Evolutionary conservation across 2,329 filamentous ascomycete species (phyloP), one percentile per base, ranked within the genome.

Genomic region (Apiospora kogelbergensis): DNA sequence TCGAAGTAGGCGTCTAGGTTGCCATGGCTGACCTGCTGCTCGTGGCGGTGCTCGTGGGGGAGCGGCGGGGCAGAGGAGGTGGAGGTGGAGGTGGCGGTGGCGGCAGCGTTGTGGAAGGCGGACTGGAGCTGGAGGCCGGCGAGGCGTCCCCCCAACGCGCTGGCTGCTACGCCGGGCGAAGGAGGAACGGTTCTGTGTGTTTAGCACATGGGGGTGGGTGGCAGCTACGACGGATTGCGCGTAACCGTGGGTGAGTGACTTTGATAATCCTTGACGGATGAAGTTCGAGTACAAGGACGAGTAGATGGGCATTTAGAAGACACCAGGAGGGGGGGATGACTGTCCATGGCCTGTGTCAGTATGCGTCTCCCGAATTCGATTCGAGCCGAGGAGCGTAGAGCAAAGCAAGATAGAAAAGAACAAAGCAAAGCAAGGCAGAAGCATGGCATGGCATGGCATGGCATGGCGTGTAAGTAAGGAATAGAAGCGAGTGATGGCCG

Each of bases 181-280:
- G 76, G 87, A 87, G 72, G 87, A 87, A 74, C 88, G 86, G 80
- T 88, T 90, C 80, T 89, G 94, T 79, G 84, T 90, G 87, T 90
- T 94, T 88, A 86, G 89, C 87, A 84, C 92, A 91, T 88, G 86
- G 68, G 88, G 88, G 72, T 97, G 94, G 73, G 94, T 94, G 77
- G 94, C 95, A 78, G 96, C 96, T 84, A 99, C 94, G 83, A 98
- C 92, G 72, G 95, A 97, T 82, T 98, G 95, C 76, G 95, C 95
- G 88, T 98, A 98, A 84, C 95, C 95, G 89, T 98, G 94, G 81
- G 94, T 95, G 82, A 98, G 92, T 78, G 95, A 94, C 86, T 98
- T 98, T 80, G 93, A 91, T 84, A 98, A 92, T 91, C 93, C 95
- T 88, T 95, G 93, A 87, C 96, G 95, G 90, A 97, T 94, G 87